phyloP scores from a whole-genome alignment of 306 rosid genomes.

The Ochetophila trinervis region DNA sequence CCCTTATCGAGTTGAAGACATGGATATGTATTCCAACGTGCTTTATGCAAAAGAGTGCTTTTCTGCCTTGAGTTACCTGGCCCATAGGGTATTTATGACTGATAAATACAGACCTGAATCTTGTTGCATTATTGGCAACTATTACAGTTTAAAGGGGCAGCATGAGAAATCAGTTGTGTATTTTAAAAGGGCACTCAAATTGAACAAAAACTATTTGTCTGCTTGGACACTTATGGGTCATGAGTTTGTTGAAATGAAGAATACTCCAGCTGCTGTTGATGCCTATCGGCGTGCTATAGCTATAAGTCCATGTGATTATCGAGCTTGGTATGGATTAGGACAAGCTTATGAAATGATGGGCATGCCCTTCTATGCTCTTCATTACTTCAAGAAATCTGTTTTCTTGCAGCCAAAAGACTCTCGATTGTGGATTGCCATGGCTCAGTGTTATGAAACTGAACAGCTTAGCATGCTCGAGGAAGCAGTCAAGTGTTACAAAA shows the following conservation, averaged over 20 bases:
- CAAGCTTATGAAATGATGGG: slow-evolving; percentile 99
- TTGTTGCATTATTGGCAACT: slow-evolving; percentile 95
- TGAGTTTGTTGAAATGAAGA: slow-evolving; percentile 97
- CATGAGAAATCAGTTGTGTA: slow-evolving; percentile 93
- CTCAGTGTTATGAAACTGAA: slow-evolving; percentile 80
- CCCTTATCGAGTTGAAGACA: slow-evolving; percentile 93
- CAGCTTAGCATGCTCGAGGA: slow-evolving; percentile 84
- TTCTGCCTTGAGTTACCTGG: slow-evolving; percentile 90
- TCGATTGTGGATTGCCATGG: slow-evolving; percentile 98
- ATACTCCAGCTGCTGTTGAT: slow-evolving; percentile 94
- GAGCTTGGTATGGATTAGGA: slow-evolving; percentile 99
- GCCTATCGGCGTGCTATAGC: slow-evolving; percentile 97
- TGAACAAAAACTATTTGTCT: slow-evolving; percentile 85
- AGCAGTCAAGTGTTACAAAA: slow-evolving; percentile 84
- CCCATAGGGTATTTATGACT: slow-evolving; percentile 88
- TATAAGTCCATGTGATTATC: slow-evolving; percentile 81
- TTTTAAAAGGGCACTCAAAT: slow-evolving; percentile 92
- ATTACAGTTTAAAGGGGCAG: slow-evolving; percentile 93
- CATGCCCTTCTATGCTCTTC: slow-evolving; percentile 91
- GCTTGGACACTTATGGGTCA: slow-evolving; percentile 99
- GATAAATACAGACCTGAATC: slow-evolving; percentile 98
- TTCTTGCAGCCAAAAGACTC: slow-evolving; percentile 93
- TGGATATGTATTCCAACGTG: slow-evolving; percentile 99
- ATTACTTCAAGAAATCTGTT: slow-evolving; percentile 87
- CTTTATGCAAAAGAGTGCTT: slow-evolving; percentile 85